A percentile compares a stretch with the other conserved stretches of the same genome.
Evolutionary conservation across 2,329 filamentous ascomycete genomes (phyloP).

Genomic region (Reticulascus tulasneorum): DNA sequence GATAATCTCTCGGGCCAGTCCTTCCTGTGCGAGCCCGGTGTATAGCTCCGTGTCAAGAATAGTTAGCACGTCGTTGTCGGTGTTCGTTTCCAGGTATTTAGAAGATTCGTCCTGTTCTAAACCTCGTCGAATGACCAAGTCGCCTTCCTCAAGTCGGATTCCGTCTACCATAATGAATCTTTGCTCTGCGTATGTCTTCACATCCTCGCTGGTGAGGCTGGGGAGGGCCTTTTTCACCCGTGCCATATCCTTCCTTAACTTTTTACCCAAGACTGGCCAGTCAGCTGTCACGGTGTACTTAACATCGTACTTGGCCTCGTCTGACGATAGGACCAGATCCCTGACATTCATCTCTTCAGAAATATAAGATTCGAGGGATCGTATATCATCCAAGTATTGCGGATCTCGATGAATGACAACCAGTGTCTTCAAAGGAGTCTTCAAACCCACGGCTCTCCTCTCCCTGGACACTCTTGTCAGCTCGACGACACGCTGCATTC

Average conservation of each 20-base stretch:
- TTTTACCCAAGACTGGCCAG: conserved; percentile 93
- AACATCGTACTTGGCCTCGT: conserved; percentile 89
- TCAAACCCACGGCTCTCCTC: conserved; percentile 76
- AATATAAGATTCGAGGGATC: conserved; percentile 82
- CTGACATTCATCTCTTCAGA: conserved; percentile 87
- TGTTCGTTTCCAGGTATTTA: conserved; percentile 78
- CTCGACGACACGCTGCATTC: conserved; percentile 96
- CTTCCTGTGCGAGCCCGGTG: conserved; percentile 82
- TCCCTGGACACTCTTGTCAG: conserved; percentile 83
- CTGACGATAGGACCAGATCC: conserved; percentile 76
- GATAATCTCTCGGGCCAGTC: conserved; percentile 86
- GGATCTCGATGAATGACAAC: conserved; percentile 82
- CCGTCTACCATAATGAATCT: conserved; percentile 80
- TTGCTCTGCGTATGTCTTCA: conserved; percentile 70
- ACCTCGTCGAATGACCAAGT: conserved; percentile 77
- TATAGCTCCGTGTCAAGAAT: conserved; percentile 83
- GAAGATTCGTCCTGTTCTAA: conserved; percentile 69
- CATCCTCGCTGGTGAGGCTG: conserved; percentile 70
- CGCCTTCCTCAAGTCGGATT: conserved; percentile 75
- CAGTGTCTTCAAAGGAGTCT: conserved; percentile 85
- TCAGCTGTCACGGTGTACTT: conserved; percentile 87
- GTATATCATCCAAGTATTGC: conserved; percentile 81
- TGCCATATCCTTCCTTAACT: conserved; percentile 90
- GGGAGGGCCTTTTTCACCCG: conserved; percentile 91
- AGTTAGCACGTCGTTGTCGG: conserved; percentile 83